phyloP scores from a whole-genome alignment of 139 green algal species.

The Chlamydomonas schloesseri region DNA sequence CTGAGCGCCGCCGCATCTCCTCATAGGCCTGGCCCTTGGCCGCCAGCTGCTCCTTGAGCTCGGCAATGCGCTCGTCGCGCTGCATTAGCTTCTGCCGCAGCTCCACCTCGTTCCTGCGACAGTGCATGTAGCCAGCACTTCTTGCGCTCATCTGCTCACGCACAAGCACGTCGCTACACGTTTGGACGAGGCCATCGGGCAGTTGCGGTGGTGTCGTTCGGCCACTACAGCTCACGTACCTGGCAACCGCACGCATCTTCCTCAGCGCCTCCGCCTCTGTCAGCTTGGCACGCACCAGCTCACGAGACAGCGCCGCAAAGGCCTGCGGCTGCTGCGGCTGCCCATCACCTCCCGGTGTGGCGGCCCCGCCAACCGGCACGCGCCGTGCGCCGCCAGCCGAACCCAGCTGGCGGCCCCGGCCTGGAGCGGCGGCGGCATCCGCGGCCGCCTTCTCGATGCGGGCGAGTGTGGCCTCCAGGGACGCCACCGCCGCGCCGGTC shows the following conservation, averaged over 20 bases:
- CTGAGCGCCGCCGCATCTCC: constrained; percentile 9
- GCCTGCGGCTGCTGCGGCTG: neutral
- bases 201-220: no score
- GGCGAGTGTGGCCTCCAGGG: constrained; percentile 65
- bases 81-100: constrained; percentile 68
- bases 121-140: no score
- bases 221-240: neutral
- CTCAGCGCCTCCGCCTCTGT: constrained; percentile 68
- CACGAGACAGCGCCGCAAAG: constrained; percentile 55
- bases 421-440: neutral
- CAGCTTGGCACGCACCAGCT: constrained; percentile 76
- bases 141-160: no score
- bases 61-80: constrained; percentile 57
- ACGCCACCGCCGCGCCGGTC: constrained; percentile 55
- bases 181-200: no score
- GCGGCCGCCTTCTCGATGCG: constrained; percentile 53
- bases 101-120: constrained; percentile 66
- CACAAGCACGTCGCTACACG: no score
- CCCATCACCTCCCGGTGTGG: neutral
- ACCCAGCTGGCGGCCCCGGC: neutral
- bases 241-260: constrained; percentile 60
- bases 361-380: neutral
- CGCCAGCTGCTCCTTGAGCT: constrained; percentile 62
- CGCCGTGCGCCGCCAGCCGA: neutral
- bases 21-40: neutral